Conservation (phyloP, 306 rosid genomes). For the Castanea mollissima region DNA sequence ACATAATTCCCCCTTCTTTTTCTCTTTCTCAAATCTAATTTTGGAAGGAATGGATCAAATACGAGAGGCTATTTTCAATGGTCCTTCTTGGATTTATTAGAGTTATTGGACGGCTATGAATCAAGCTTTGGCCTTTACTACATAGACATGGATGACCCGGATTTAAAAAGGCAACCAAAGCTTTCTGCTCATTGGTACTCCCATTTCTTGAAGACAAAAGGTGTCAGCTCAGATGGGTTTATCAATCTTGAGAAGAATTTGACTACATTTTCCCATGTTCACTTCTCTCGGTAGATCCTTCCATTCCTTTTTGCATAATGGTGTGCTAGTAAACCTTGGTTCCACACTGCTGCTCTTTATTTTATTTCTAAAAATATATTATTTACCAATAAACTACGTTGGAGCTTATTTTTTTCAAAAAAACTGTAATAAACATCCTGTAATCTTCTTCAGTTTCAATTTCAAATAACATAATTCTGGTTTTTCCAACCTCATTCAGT, state of each 20-base stretch:
- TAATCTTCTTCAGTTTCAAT: no score
- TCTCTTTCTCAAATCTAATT: not conserved
- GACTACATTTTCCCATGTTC: not conserved
- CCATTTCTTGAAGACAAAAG: slow-evolving; percentile 21
- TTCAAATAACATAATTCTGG: no score
- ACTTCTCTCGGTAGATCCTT: not conserved
- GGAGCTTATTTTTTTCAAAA: no score
- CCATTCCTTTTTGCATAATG: not conserved
- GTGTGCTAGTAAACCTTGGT: not conserved
- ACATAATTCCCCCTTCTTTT: not conserved
- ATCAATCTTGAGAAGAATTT: slow-evolving; percentile 15
- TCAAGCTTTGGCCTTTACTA: slow-evolving; percentile 36
- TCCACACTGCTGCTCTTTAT: not conserved
- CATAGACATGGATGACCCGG: slow-evolving; percentile 36
- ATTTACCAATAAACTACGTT: not conserved
- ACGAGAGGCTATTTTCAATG: slow-evolving; percentile 38
- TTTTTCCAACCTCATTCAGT: no score
- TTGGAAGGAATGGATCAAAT: slow-evolving; percentile 42
- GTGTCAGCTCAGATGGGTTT: not conserved
- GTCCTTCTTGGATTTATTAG: slow-evolving; percentile 42
- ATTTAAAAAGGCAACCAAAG: slow-evolving; percentile 44
- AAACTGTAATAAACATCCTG: no score
- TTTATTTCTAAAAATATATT: not conserved
- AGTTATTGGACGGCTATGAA: slow-evolving; percentile 29
- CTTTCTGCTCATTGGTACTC: slow-evolving; percentile 44